Percentiles rank a stretch among this genome's conserved stretches.
phyloP scores from a whole-genome alignment of 1,284 basidiomycete species.

The Fomitopsis palustris region DNA sequence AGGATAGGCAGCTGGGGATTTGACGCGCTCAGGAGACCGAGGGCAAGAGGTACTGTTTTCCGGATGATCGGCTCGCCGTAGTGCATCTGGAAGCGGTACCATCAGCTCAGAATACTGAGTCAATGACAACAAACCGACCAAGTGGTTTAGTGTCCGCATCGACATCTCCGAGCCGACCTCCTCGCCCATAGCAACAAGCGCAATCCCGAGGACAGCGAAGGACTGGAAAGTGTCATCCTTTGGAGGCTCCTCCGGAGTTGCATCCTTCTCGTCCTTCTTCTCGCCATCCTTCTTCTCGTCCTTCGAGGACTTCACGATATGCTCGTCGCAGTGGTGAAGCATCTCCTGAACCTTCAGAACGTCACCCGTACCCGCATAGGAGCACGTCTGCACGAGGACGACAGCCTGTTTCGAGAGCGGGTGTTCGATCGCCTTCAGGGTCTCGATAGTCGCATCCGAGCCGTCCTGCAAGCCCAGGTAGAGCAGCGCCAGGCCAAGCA shows the following conservation, averaged over 20 bases:
- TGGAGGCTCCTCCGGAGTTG: constrained; percentile 50
- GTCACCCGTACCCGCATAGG: constrained; percentile 95
- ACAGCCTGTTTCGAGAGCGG: constrained; percentile 89
- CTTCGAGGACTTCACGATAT: constrained; percentile 62
- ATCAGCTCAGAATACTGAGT: too few species aligned
- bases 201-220: constrained; percentile 93
- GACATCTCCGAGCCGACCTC: constrained; percentile 98
- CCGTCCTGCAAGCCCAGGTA: constrained; percentile 91
- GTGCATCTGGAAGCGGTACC: constrained; percentile 73
- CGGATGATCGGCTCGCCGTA: constrained; percentile 95
- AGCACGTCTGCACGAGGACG: constrained; percentile 91
- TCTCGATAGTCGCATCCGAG: constrained; percentile 94
- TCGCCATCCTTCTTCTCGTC: constrained; percentile 54
- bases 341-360: constrained; percentile 93
- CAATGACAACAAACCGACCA: constrained; percentile 48
- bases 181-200: constrained; percentile 97
- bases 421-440: constrained; percentile 93
- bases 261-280: constrained; percentile 39
- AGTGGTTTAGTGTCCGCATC: constrained; percentile 89
- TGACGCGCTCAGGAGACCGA: constrained; percentile 92
- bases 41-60: constrained; percentile 92
- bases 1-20: constrained; percentile 96
- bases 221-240: constrained; percentile 86
- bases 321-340: constrained; percentile 93
- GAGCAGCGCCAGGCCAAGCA: constrained; percentile 85